Evolutionary conservation across 306 rosid genomes (phyloP).

Genomic region (Acmispon strigosus): DNA sequence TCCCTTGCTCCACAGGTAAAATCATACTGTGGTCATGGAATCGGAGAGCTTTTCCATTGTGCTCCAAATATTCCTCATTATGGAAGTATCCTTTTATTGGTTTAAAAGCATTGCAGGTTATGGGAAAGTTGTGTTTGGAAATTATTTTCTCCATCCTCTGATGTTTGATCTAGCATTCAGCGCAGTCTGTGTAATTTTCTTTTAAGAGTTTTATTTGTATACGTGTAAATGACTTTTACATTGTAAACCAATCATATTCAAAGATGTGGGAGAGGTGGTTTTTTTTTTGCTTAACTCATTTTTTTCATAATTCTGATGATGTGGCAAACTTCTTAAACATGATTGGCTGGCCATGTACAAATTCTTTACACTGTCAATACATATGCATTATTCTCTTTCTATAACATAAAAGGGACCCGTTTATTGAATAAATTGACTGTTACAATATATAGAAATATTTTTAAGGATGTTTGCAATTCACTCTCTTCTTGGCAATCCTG

Average conservation of each 20-base stretch:
- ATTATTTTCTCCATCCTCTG: background rate
- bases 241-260: no score
- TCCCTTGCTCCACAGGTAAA: conserved; percentile 43
- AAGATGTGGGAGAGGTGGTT: no score
- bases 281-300: no score
- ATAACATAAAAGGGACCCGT: background rate
- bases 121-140: background rate
- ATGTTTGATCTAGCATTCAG: background rate
- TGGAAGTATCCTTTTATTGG: conserved; percentile 59
- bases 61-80: conserved; percentile 96
- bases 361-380: no score
- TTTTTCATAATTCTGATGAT: no score
- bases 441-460: background rate
- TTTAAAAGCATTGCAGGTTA: background rate
- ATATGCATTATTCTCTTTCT: background rate
- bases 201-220: background rate
- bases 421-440: background rate
- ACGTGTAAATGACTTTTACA: no score
- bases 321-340: no score
- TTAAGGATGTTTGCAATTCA: background rate
- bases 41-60: conserved; percentile 97
- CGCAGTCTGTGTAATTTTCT: background rate
- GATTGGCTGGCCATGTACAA: no score
- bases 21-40: conserved; percentile 90
- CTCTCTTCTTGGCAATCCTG: background rate